A percentile compares a stretch with the other conserved stretches of the same genome.
These are phyloP conservation scores for Anthracocystis panici-leucophaei DNA, from an alignment of 1,284 basidiomycete species.

Conservation along the genomic window DNA sequence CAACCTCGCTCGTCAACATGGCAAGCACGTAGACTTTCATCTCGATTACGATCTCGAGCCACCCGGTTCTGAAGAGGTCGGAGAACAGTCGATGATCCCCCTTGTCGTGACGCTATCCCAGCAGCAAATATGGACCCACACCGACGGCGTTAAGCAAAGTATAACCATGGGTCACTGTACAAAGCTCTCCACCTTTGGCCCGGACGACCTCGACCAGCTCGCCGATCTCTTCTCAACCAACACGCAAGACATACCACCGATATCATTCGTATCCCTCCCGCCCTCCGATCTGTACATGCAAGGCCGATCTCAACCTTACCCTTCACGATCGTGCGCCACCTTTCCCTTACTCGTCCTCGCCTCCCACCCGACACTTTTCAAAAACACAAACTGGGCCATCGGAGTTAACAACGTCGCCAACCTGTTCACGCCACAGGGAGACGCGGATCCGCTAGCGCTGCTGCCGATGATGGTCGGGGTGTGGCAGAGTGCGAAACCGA, in stretches of 20 bases:
- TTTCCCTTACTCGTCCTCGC: conserved; percentile 24
- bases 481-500: conserved; percentile 38
- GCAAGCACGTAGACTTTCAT: conserved; percentile 51
- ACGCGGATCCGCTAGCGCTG: conserved; percentile 47
- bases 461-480: conserved; percentile 42
- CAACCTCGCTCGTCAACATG: conserved; percentile 15
- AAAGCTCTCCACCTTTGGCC: conserved; percentile 33
- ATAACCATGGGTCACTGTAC: conserved; percentile 50
- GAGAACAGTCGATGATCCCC: conserved; percentile 18
- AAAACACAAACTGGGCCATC: conserved; percentile 24
- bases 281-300: conserved; percentile 55
- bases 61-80: neutral
- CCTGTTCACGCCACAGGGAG: conserved; percentile 55
- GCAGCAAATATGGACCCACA: conserved; percentile 1
- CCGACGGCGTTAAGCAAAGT: neutral
- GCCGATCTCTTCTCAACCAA: neutral
- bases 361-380: neutral
- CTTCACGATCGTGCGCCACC: conserved; percentile 27
- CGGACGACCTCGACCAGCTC: conserved; percentile 12
- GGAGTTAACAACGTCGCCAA: conserved; percentile 53
- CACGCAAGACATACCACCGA: neutral
- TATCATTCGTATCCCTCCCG: conserved; percentile 38
- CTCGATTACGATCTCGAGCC: conserved; percentile 51
- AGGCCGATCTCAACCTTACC: conserved; percentile 29
- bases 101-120: conserved; percentile 9